Evolutionary conservation across 805 yeast species (phyloP).

Genomic region (Sungouiozyma ichnusensis): DNA sequence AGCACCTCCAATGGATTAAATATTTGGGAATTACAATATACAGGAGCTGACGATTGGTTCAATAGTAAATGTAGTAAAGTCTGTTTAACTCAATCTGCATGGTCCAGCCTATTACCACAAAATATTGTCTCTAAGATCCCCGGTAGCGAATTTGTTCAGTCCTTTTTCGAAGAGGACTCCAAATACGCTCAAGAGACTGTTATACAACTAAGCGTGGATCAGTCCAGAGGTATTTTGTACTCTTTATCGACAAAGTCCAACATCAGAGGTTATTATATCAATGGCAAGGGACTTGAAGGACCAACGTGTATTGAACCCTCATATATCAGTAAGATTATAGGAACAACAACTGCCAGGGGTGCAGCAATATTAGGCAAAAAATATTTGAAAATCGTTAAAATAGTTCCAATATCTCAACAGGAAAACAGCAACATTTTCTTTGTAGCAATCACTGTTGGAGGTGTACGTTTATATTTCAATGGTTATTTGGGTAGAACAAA

Average conservation of each 20-base stretch:
- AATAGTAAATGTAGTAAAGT: constrained; percentile 72
- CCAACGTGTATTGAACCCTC: constrained; percentile 31
- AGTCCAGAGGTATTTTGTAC: constrained; percentile 66
- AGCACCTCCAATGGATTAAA: constrained; percentile 71
- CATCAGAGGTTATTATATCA: constrained; percentile 63
- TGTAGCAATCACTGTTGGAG: constrained; percentile 70
- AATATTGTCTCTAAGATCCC: constrained; percentile 27
- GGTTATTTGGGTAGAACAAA: constrained; percentile 30
- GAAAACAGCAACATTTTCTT: constrained; percentile 65
- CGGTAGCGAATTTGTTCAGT: constrained; percentile 30
- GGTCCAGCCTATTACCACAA: constrained; percentile 43
- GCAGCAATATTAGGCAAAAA: constrained; percentile 49
- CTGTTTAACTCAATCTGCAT: constrained; percentile 63
- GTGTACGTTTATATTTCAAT: constrained; percentile 61
- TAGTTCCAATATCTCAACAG: constrained; percentile 31
- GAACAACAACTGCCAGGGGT: constrained; percentile 37
- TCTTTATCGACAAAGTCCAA: constrained; percentile 72
- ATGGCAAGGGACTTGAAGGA: constrained; percentile 33
- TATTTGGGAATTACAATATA: constrained; percentile 80
- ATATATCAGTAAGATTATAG: constrained; percentile 31
- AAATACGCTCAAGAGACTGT: constrained; percentile 42
- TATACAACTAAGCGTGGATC: constrained; percentile 61
- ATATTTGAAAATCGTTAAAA: constrained; percentile 47
- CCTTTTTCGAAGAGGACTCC: constrained; percentile 27
- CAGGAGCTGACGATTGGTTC: constrained; percentile 79